Base-by-base conservation (phyloP, 1,284 basidiomycete genomes). In the Cystobasidiaceae sp. region DNA sequence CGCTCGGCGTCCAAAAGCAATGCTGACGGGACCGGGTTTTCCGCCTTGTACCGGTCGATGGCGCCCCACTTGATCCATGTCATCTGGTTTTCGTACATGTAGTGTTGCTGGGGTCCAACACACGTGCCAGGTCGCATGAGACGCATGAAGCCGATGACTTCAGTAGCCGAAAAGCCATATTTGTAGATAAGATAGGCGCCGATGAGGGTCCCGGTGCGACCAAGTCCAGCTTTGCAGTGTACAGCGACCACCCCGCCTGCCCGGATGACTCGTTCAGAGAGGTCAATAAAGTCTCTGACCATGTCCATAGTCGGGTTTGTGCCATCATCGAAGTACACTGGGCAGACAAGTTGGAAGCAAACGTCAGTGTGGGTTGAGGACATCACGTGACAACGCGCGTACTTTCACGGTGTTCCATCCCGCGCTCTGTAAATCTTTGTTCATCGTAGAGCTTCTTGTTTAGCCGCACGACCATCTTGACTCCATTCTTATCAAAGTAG, bases 101-200 rank as follows among this genome's bases (percentile, higher is more conserved):
- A 98, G 75, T 97, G 94, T 74, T 85, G 81, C 64, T 82, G 81
- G 11, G 80, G 79, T 6, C 67, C 70, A 46, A 71, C 71, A 52
- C 69, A 60, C 37, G 30, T 52, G 7, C 92, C 92, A 0, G 94
- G 96, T 44, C 94, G 85, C 69, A 97, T 87, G 70, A 99, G 89
- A 23, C 96, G 87, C 96, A 98, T 98, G 78, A 93, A 97, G 0
- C 89, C 96, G 68, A 98, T 98, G 8, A 88, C 93, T 79, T 99
- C 96, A 63, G 87, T 86, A 0, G 94, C 93, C n/a, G 92, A 92
- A 75, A 99, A 99, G n/a, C 89, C 89, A 74, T 97, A 93, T 79
- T 96, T 97, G 89, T 96, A 99, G 71, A 97, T 90, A 63, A 99
- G 83, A 80, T 97, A 98, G 2, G 96, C 96, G 52, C 93, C 93